Conservation (phyloP, 345 rosid species). For the Citrus unshiu region DNA sequence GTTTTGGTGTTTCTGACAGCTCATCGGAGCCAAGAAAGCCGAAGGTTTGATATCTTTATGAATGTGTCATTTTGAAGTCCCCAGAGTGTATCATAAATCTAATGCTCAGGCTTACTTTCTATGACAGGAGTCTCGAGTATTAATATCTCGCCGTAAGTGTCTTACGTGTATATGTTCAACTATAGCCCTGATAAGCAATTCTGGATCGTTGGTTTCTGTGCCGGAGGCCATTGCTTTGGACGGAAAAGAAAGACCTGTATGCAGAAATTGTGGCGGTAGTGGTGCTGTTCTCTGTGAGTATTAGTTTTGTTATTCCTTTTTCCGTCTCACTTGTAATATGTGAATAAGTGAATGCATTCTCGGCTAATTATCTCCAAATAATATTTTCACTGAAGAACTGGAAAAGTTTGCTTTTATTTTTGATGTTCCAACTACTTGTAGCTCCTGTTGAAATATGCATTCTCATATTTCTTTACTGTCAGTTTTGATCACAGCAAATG, state of each 20-base stretch:
- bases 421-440: neutral
- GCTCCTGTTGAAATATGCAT: neutral
- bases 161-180: conserved; percentile 68
- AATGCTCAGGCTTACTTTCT: neutral
- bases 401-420: neutral
- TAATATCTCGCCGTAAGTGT: conserved; percentile 61
- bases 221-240: conserved; percentile 44
- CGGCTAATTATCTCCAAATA: neutral
- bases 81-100: neutral
- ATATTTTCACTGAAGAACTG: neutral
- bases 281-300: conserved; percentile 87
- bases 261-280: conserved; percentile 78
- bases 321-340: neutral
- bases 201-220: conserved; percentile 36
- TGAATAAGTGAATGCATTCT: neutral
- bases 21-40: conserved; percentile 17
- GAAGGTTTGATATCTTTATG: conserved; percentile 23
- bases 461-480: neutral
- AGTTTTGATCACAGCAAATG: neutral
- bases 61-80: neutral
- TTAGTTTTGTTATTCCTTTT: neutral
- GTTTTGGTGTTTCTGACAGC: conserved; percentile 15
- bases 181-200: conserved; percentile 44
- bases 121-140: conserved; percentile 38
- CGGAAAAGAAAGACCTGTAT: conserved; percentile 59